Percentiles rank a stretch among this genome's conserved stretches.
Evolutionary conservation across 2,329 filamentous ascomycete species (phyloP).

Genomic region (Fusarium mexicanum): DNA sequence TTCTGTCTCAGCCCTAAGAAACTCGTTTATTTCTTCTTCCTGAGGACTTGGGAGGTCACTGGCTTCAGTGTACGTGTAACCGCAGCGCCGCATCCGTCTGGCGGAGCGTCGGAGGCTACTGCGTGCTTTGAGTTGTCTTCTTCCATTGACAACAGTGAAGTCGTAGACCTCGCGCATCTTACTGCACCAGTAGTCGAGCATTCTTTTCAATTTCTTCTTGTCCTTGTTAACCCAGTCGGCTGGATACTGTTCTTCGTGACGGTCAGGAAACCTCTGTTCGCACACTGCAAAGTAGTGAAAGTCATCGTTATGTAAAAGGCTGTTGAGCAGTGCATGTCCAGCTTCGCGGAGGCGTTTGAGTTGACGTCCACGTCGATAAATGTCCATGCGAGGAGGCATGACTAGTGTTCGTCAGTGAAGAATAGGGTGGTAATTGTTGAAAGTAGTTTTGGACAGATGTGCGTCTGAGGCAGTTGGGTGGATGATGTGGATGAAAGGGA

Average conservation of each 20-base stretch:
- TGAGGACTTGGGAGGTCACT: neutral
- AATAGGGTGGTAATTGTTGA: neutral
- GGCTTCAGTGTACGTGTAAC: too few species aligned
- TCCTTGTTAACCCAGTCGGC: neutral
- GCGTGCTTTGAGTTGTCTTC: neutral
- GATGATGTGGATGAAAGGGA: neutral
- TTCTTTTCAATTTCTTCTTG: rapidly evolving
- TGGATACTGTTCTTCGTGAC: neutral
- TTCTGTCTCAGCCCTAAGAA: neutral
- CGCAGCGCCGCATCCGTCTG: neutral
- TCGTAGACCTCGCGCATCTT: neutral
- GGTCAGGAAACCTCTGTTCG: neutral
- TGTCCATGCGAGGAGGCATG: neutral
- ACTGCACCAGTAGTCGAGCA: neutral
- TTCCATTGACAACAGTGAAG: neutral
- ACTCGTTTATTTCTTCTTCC: neutral
- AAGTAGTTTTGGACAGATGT: too few species aligned
- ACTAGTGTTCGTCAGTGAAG: neutral
- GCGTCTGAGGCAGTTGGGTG: neutral
- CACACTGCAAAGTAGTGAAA: neutral
- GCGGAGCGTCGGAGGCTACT: neutral
- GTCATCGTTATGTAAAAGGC: neutral
- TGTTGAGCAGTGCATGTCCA: neutral
- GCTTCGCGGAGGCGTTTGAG: rapidly evolving
- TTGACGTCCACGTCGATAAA: neutral